Evolutionary conservation across 2,329 filamentous ascomycete species (phyloP).

Genomic region (Ascochyta pisi): DNA sequence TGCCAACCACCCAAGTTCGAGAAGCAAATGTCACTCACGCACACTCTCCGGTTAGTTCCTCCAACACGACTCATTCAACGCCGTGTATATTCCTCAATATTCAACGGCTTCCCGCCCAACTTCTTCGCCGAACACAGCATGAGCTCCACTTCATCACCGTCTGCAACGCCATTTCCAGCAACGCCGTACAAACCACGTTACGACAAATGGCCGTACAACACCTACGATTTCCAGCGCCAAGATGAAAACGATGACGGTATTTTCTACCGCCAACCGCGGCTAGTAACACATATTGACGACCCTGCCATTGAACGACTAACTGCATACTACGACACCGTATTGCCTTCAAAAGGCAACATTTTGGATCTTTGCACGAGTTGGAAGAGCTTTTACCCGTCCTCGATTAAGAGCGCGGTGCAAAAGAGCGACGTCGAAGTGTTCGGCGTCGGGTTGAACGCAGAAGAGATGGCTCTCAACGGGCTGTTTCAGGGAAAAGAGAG

Average conservation of each 20-base stretch:
- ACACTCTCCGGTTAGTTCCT: not conserved
- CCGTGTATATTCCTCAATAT: slow-evolving; percentile 8
- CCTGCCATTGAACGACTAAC: slow-evolving; percentile 54
- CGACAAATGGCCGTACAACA: slow-evolving; percentile 27
- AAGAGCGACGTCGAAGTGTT: slow-evolving; percentile 50
- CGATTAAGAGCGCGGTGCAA: slow-evolving; percentile 39
- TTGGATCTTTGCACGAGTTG: slow-evolving; percentile 61
- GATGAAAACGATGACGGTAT: slow-evolving; percentile 45
- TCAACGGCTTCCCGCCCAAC: slow-evolving; percentile 9
- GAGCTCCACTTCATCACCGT: not conserved
- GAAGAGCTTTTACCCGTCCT: slow-evolving; percentile 55
- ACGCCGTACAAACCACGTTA: slow-evolving; percentile 27
- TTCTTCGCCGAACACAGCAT: slow-evolving; percentile 14
- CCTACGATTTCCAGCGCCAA: slow-evolving; percentile 49
- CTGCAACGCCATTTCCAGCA: slow-evolving; percentile 11
- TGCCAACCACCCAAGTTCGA: too few relatives aligned
- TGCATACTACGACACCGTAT: slow-evolving; percentile 54
- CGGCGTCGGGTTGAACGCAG: slow-evolving; percentile 58
- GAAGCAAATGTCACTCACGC: not conserved
- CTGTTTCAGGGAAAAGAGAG: slow-evolving; percentile 33
- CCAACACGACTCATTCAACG: not conserved
- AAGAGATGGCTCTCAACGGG: slow-evolving; percentile 54
- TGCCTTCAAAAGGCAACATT: slow-evolving; percentile 53
- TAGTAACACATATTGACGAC: slow-evolving; percentile 63
- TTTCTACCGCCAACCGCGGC: slow-evolving; percentile 55